These are phyloP conservation scores for Ustilago lituana DNA, from an alignment of 1,284 basidiomycete species.

Conservation along the genomic window DNA sequence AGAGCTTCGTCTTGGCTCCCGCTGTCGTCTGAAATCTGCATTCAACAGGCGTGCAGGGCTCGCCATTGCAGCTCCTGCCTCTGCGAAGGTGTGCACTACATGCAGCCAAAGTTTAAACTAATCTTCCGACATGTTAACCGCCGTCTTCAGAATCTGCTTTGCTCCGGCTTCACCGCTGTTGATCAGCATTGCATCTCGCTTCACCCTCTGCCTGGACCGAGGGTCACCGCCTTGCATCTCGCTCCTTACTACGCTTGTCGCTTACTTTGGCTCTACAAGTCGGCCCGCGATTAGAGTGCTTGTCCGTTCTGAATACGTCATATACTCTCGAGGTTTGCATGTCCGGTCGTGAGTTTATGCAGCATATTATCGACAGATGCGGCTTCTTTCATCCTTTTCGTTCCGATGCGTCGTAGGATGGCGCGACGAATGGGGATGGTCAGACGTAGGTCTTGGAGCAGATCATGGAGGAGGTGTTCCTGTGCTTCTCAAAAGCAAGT, in stretches of 20 bases:
- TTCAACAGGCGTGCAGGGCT: background rate
- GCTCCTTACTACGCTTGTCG: no score
- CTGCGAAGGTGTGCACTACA: background rate
- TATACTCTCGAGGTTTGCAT: constrained; percentile 1
- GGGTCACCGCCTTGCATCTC: no score
- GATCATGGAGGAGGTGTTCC: background rate
- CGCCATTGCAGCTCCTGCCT: constrained; percentile 1
- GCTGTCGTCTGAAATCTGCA: constrained; percentile 2
- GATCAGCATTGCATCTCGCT: constrained; percentile 4
- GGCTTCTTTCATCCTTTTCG: background rate
- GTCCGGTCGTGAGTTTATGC: background rate
- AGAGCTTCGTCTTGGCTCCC: background rate
- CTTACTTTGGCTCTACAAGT: no score
- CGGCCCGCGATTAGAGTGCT: no score
- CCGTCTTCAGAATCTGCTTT: constrained; percentile 1
- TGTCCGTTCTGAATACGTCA: no score
- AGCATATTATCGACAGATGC: constrained; percentile 10
- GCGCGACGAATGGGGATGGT: background rate
- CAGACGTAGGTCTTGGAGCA: background rate
- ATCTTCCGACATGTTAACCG: constrained; percentile 14
- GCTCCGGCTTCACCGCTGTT: background rate
- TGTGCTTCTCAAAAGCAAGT: no score
- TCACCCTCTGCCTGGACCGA: no score
- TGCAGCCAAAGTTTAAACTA: constrained; percentile 25
- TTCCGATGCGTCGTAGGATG: constrained; percentile 7